Percentiles rank a stretch among this genome's conserved stretches.
Evolutionary conservation across 768 basidiomycete genomes (phyloP).

Genomic region (Mycena vitilis): DNA sequence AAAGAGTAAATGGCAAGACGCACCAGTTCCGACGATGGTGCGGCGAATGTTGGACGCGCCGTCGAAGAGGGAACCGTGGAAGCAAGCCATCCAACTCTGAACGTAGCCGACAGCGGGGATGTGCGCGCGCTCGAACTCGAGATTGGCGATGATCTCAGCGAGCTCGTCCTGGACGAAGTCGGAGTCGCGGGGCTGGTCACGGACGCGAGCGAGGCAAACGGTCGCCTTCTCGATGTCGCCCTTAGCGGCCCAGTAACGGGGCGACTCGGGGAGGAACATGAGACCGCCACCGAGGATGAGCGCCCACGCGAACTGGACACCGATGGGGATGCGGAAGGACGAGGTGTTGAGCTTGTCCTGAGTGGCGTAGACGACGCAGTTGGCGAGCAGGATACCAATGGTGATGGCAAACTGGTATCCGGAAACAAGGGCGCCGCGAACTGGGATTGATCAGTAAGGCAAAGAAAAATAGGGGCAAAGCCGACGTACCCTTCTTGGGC

Average conservation of each 20-base stretch:
- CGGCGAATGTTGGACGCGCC: constrained; percentile 8
- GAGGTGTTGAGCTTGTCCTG: neutral
- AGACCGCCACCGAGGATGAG: neutral
- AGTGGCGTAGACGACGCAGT: constrained; percentile 1
- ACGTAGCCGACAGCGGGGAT: neutral
- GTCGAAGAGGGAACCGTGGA: constrained; percentile 8
- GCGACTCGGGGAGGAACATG: constrained; percentile 4
- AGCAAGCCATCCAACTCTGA: constrained; percentile 3
- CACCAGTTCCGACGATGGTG: constrained; percentile 9
- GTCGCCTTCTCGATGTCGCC: constrained; percentile 8
- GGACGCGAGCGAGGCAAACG: neutral
- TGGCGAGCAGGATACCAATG: neutral
- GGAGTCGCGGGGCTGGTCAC: constrained; percentile 8
- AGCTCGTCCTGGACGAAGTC: constrained; percentile 11
- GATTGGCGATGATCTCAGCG: constrained; percentile 12
- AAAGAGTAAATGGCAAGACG: neutral
- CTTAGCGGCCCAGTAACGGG: neutral
- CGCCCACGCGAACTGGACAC: constrained; percentile 5
- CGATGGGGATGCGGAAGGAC: constrained; percentile 2
- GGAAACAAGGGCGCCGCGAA: neutral
- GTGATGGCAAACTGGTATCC: constrained; percentile 1
- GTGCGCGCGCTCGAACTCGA: constrained; percentile 2
- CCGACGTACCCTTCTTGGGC: constrained; percentile 3
- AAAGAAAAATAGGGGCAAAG: neutral
- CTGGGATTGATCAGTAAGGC: neutral